Percentiles rank a stretch among this genome's conserved stretches.
These are phyloP conservation scores for Phtheirospermum japonicum DNA, from an alignment of 257 asterid genomes.

Conservation along the genomic window DNA sequence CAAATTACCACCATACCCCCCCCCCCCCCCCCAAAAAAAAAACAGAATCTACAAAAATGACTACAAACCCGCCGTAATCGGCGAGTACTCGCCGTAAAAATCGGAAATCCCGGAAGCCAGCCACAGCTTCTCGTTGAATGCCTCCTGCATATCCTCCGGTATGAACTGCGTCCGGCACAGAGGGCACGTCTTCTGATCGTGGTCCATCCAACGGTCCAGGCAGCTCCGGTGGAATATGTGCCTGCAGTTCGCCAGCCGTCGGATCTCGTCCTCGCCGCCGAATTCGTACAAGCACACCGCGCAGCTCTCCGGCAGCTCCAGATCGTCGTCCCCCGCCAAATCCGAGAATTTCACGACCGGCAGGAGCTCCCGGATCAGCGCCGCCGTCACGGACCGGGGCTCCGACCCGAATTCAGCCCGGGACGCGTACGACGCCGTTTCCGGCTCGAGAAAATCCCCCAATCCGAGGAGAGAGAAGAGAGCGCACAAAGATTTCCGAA, in stretches of 20 bases:
- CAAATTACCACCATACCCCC: slow-evolving; percentile 6
- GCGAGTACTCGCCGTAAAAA: slow-evolving; percentile 69
- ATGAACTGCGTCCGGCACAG: slow-evolving; percentile 78
- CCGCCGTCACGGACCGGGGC: slow-evolving; percentile 57
- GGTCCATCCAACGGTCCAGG: slow-evolving; percentile 99
- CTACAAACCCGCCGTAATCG: slow-evolving; percentile 63
- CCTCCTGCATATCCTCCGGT: slow-evolving; percentile 88
- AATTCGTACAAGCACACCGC: slow-evolving; percentile 91
- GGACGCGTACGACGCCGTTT: slow-evolving; percentile 31
- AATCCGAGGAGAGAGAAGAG: slow-evolving; percentile 51
- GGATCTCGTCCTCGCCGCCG: slow-evolving; percentile 81
- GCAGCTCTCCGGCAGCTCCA: slow-evolving; percentile 73
- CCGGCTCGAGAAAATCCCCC: slow-evolving; percentile 59
- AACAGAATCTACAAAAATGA: slow-evolving; percentile 17
- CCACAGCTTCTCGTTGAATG: slow-evolving; percentile 82
- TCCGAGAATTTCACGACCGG: slow-evolving; percentile 81
- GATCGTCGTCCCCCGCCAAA: slow-evolving; percentile 32
- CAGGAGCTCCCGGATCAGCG: slow-evolving; percentile 69
- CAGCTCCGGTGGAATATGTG: slow-evolving; percentile 82
- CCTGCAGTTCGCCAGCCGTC: slow-evolving; percentile 72
- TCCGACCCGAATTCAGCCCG: slow-evolving; percentile 30
- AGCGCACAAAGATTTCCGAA: slow-evolving; percentile 41
- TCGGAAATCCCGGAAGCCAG: slow-evolving; percentile 81
- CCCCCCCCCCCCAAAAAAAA: slow-evolving; percentile 7
- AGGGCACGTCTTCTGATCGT: slow-evolving; percentile 96